These are phyloP conservation scores for Dendrobium huoshanense DNA, from an alignment of 106 monocot genomes.

Conservation along the genomic window DNA sequence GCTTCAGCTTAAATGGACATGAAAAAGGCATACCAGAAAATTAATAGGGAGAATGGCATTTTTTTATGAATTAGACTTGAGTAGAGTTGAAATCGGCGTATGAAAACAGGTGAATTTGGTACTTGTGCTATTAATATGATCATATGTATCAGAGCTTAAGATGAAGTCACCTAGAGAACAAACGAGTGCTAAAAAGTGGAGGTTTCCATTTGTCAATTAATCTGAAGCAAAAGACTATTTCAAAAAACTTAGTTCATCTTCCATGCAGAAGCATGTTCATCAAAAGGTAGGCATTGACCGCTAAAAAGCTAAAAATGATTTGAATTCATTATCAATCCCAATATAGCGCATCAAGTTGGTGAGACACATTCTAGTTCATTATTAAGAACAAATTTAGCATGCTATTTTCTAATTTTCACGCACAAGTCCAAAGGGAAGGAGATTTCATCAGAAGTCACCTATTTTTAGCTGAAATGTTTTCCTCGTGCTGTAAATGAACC, in stretches of 20 bases:
- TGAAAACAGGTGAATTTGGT: neutral
- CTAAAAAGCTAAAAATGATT: neutral
- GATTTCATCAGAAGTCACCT: conserved; percentile 29
- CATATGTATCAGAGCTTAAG: neutral
- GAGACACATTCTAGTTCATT: neutral
- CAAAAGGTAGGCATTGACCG: neutral
- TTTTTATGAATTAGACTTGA: neutral
- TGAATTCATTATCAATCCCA: neutral
- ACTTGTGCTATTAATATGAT: neutral
- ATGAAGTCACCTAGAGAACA: neutral
- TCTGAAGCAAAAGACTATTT: neutral
- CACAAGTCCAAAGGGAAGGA: neutral
- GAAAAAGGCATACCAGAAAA: neutral
- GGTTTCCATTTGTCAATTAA: neutral
- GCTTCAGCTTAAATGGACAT: neutral
- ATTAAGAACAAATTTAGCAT: neutral
- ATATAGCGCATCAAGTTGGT: neutral
- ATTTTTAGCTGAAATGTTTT: conserved; percentile 64
- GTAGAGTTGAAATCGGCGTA: neutral
- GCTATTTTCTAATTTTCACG: neutral
- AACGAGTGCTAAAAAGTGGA: neutral
- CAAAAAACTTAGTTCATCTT: neutral
- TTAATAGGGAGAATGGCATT: neutral
- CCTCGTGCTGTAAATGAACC: conserved; percentile 52
- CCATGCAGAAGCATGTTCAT: neutral